phyloP scores from a whole-genome alignment of 1,139 yeast genomes.

The Debaryomyces subglobosus region DNA sequence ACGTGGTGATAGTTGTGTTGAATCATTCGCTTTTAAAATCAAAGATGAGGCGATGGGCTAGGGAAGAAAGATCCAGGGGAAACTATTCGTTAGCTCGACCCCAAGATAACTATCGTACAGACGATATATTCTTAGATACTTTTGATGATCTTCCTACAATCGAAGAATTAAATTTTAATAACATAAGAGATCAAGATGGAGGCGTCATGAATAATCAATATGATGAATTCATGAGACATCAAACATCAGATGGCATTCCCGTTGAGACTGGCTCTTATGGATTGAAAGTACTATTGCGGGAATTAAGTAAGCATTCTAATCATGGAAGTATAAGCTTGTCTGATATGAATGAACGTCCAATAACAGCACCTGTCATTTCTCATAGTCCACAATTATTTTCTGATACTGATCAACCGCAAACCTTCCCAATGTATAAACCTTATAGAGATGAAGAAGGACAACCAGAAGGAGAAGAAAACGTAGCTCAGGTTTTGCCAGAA shows the following conservation, averaged over 20 bases:
- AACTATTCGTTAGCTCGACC: constrained; percentile 17
- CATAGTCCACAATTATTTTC: not conserved
- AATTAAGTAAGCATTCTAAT: constrained; percentile 33
- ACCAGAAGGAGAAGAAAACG: constrained; percentile 1
- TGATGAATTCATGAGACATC: constrained; percentile 15
- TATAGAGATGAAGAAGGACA: constrained; percentile 10
- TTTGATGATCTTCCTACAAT: constrained; percentile 36
- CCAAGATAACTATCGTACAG: constrained; percentile 9
- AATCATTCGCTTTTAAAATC: constrained; percentile 31
- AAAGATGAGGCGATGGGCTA: constrained; percentile 20
- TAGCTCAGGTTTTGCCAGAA: not conserved
- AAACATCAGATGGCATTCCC: constrained; percentile 11
- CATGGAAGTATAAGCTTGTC: constrained; percentile 13
- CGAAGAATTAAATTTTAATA: constrained; percentile 28
- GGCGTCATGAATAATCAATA: constrained; percentile 13
- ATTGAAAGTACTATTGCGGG: constrained; percentile 35
- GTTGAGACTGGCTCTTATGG: constrained; percentile 37
- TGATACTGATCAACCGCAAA: constrained; percentile 4
- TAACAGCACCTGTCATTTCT: constrained; percentile 18
- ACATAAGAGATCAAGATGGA: constrained; percentile 11
- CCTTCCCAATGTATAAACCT: constrained; percentile 12
- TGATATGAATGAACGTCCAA: constrained; percentile 17
- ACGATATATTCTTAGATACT: constrained; percentile 27
- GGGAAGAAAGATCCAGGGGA: constrained; percentile 35
- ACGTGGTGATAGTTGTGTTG: constrained; percentile 51